Percentiles rank a stretch among this genome's conserved stretches.
phyloP scores from a whole-genome alignment of 148 eudicot genomes.

The Rhododendron henanense region DNA sequence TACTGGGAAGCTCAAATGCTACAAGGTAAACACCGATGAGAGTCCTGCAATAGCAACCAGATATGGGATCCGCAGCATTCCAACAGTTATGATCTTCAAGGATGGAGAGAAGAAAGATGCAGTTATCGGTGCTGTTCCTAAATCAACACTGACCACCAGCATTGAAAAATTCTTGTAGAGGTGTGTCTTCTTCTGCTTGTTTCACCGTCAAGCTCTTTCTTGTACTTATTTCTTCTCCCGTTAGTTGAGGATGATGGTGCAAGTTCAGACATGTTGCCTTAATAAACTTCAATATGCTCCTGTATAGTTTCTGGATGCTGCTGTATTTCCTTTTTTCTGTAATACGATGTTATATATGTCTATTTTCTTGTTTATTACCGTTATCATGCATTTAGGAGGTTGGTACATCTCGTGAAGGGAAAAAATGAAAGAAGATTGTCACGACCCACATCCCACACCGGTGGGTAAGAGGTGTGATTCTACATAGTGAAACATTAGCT shows the following conservation, averaged over 20 bases:
- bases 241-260: neutral
- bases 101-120: constrained; percentile 88
- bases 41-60: constrained; percentile 62
- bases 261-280: neutral
- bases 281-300: constrained; percentile 3
- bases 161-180: constrained; percentile 75
- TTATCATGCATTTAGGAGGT: neutral
- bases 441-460: neutral
- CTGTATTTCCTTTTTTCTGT: neutral
- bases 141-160: constrained; percentile 57
- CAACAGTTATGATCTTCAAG: constrained; percentile 85
- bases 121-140: constrained; percentile 93
- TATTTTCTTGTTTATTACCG: neutral
- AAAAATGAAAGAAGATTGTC: neutral
- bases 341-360: neutral
- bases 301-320: constrained; percentile 12
- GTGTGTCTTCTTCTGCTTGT: neutral
- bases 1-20: constrained; percentile 76
- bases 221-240: neutral
- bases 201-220: neutral
- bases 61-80: constrained; percentile 89
- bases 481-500: neutral
- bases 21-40: constrained; percentile 84
- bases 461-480: neutral
- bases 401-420: neutral